These are phyloP conservation scores for Pseudogymnoascus sp. DNA, from an alignment of 2,329 filamentous ascomycete genomes.

Conservation along the genomic window DNA sequence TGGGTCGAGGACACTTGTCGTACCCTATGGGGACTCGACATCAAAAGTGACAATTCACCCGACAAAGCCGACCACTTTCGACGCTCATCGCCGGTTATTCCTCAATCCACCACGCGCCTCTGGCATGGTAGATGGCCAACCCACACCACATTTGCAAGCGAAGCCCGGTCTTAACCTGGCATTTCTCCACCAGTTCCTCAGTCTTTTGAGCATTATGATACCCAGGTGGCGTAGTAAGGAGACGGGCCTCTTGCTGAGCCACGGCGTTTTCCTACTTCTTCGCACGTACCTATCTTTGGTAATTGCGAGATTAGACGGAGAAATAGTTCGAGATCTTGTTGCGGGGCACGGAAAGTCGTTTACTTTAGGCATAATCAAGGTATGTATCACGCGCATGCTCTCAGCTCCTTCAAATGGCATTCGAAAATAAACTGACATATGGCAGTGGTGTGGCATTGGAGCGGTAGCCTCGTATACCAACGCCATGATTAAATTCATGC, in stretches of 20 bases:
- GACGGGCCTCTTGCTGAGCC: conserved; percentile 79
- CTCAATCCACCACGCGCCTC: conserved; percentile 81
- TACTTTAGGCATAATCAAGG: conserved; percentile 77
- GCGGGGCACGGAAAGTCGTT: conserved; percentile 86
- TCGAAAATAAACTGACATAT: conserved; percentile 13
- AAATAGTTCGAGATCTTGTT: conserved; percentile 94
- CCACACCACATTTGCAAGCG: conserved; percentile 62
- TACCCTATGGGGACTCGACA: conserved; percentile 80
- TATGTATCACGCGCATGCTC: conserved; percentile 26
- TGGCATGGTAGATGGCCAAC: conserved; percentile 60
- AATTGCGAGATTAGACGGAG: conserved; percentile 86
- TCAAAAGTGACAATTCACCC: conserved; percentile 86
- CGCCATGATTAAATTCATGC: conserved; percentile 97
- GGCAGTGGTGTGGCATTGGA: conserved; percentile 81
- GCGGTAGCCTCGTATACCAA: conserved; percentile 95
- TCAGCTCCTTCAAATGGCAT: conserved; percentile 13
- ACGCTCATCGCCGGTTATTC: conserved; percentile 89
- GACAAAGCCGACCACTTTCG: conserved; percentile 89
- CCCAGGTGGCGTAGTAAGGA: conserved; percentile 94
- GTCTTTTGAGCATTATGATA: conserved; percentile 94
- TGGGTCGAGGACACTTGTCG: conserved; percentile 88
- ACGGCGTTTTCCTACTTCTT: conserved; percentile 81
- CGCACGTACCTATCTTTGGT: conserved; percentile 90
- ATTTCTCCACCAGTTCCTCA: conserved; percentile 93
- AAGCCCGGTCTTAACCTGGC: conserved; percentile 93